These are phyloP conservation scores for Russula virescens DNA, from an alignment of 768 basidiomycete genomes.

Conservation along the genomic window DNA sequence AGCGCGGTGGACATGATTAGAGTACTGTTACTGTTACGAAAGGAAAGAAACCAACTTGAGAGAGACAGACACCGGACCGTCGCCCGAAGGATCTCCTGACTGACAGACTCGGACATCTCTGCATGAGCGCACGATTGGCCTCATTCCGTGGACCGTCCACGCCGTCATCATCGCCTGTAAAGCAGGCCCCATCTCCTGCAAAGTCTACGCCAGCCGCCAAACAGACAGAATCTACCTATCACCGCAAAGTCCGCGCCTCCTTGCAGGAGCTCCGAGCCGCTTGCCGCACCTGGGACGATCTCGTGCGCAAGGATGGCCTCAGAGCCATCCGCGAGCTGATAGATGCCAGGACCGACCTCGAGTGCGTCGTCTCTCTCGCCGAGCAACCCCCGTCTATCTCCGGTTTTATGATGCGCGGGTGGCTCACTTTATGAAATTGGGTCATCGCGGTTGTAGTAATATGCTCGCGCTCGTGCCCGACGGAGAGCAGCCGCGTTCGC, in stretches of 20 bases:
- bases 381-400: too few species aligned
- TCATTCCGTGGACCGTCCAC: constrained; percentile 80
- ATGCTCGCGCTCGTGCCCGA: constrained; percentile 48
- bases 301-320: constrained; percentile 73
- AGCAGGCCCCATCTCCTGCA: constrained; percentile 34
- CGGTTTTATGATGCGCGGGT: neutral
- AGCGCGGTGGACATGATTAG: neutral
- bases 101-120: too few species aligned
- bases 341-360: constrained; percentile 77
- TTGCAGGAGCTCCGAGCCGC: constrained; percentile 62
- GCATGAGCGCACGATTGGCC: constrained; percentile 54
- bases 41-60: too few species aligned
- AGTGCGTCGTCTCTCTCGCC: constrained; percentile 44
- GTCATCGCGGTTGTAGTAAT: constrained; percentile 43
- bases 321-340: constrained; percentile 66
- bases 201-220: constrained; percentile 41
- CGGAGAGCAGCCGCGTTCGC: constrained; percentile 49
- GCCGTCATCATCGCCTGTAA: constrained; percentile 61
- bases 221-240: constrained; percentile 64
- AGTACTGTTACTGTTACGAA: too few species aligned
- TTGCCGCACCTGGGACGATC: constrained; percentile 75
- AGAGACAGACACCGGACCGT: neutral
- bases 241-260: constrained; percentile 65
- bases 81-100: too few species aligned
- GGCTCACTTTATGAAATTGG: neutral